Evolutionary conservation across 768 basidiomycete species (phyloP), one percentile per base, ranked within the genome.

Genomic region (Rhodotorula taiwanensis): DNA sequence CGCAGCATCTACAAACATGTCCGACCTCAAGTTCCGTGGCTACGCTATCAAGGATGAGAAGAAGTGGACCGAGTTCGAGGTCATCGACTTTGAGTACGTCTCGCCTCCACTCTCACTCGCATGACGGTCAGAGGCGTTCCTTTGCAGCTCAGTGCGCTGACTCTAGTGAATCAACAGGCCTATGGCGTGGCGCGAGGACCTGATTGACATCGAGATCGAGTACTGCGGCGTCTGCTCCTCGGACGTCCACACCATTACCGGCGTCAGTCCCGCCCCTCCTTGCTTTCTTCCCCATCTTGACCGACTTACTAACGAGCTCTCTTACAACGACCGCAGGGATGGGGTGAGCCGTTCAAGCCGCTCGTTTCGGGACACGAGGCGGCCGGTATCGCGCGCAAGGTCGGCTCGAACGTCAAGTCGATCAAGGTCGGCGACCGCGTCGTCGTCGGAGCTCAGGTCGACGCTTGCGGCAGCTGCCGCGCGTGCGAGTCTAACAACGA

Each of bases 391-490:
- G 72, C 70, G n/a, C 70, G 69, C 33, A 62, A 70, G 30, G 75
- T 79, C 44, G 78, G 78, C 6, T 55, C 69, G 21, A 67, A 75
- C 18, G 77, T 77, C 42, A 70, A 62, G 47, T 76, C 75, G 61
- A 76, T 78, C 73, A 73, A 57, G 58, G 57, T 42, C 27, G 76
- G 76, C 43, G 71, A 76, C 64, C 61, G 71, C 36, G 75, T 73
- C 52, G 73, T 73, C 48, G 75, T 76, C 25, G 76, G 76, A 23
- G 76, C 76, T 18, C 76, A 76, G 70, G 72, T 76, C 20, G 60
- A 55, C 53, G 52, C 60, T 27, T 71, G 70, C 70, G 42, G 55
- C 50, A 51, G 65, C 43, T 71, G 70, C 63, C 6, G 30, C 5
- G 49, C 51, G 13, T 71, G 70, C 63, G 53, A 54, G 44, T 18